Evolutionary conservation across 176 grass and related monocot genomes (phyloP).

Genomic region (Stipa capillata): DNA sequence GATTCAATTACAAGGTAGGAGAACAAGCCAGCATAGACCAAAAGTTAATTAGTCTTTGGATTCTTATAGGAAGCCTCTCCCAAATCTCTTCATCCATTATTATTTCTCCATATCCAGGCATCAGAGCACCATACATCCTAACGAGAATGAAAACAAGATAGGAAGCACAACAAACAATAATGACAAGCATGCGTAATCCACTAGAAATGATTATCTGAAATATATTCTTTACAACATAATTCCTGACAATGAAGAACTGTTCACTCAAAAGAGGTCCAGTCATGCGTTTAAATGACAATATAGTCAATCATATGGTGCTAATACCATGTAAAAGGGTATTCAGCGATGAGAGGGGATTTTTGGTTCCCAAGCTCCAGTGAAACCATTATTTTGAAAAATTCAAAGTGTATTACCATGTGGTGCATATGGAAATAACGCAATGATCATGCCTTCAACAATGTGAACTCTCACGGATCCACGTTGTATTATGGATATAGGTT

Average conservation of each 20-base stretch:
- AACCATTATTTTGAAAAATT: too few species aligned
- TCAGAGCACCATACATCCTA: constrained; percentile 73
- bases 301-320: not conserved
- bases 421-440: too few species aligned
- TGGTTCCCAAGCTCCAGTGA: too few species aligned
- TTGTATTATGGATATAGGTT: too few species aligned
- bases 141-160: not conserved
- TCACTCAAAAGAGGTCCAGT: not conserved
- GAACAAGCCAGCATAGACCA: not conserved
- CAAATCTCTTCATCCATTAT: constrained; percentile 62
- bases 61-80: constrained; percentile 77
- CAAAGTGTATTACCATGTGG: too few species aligned
- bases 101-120: constrained; percentile 69
- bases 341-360: too few species aligned
- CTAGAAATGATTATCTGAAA: not conserved
- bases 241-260: not conserved
- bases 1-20: not conserved
- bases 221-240: not conserved
- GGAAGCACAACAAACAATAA: constrained; percentile 1
- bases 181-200: not conserved
- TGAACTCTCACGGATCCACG: too few species aligned
- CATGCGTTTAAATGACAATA: not conserved
- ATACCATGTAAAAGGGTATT: not conserved
- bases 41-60: constrained; percentile 3
- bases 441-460: too few species aligned